Conservation (phyloP, 2,329 filamentous ascomycete species). For the Colletotrichum siamense region DNA sequence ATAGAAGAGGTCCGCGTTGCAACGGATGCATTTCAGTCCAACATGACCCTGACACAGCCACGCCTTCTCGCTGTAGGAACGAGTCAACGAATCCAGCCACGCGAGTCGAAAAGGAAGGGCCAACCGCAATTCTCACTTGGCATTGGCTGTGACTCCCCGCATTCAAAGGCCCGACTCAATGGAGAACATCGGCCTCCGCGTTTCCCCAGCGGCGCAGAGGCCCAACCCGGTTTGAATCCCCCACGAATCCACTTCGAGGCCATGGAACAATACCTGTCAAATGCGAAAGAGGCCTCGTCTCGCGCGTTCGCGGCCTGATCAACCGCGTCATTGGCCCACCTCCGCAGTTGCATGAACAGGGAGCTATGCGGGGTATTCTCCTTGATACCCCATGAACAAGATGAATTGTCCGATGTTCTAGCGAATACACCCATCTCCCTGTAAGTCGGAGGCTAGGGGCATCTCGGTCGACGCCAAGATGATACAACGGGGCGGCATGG, state of each 20-base stretch:
- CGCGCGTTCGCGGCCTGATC: neutral
- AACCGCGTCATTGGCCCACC: neutral
- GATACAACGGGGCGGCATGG: neutral
- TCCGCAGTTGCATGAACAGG: neutral
- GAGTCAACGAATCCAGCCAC: neutral
- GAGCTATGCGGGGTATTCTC: neutral
- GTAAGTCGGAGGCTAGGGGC: neutral
- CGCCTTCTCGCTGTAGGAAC: neutral
- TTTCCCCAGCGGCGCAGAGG: neutral
- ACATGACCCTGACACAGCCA: neutral
- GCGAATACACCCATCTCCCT: neutral
- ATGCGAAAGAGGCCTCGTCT: neutral
- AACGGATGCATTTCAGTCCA: neutral
- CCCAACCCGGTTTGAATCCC: neutral
- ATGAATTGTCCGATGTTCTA: neutral
- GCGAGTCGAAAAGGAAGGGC: accelerated
- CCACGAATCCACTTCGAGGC: neutral
- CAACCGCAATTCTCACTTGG: neutral
- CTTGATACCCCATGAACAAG: neutral
- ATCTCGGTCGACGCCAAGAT: neutral
- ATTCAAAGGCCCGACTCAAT: neutral
- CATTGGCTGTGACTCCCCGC: neutral
- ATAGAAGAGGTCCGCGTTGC: too few species aligned
- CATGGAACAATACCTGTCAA: neutral
- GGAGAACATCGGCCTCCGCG: neutral